Evolutionary conservation across 192 early-diverging fungal genomes (phyloP), one percentile per base, ranked within the genome.

Genomic region (Linderina pennispora): DNA sequence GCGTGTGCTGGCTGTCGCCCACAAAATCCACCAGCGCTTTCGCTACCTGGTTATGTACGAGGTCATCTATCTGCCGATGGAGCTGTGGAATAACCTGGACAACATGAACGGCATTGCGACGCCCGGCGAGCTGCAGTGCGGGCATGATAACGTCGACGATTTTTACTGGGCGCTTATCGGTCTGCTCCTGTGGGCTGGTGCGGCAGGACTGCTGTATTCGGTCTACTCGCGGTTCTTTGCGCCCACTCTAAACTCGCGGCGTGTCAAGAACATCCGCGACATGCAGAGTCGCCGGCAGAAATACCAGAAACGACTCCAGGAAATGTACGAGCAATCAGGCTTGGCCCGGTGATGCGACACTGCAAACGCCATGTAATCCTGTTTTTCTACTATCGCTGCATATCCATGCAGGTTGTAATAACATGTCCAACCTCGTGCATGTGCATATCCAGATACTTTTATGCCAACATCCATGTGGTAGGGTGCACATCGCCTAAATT

Each of bases 31-130:
- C 31, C 50, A 53, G 28, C 58, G 63, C 38, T 70, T 70, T 25
- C 66, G 66, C 18, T 48, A 58, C 1, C 46, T 70, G 21, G 56
- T 70, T 33, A 55, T 55, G 1, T 59, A 58, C 1, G 60, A 58
- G 41, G 43, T 70, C 34, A 60, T 63, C 19, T 70, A 58, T 40
- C 26, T 70, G 42, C 66, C 66, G 3, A 62, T 70, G n/a, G 66
- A 70, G 48, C 52, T 70, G 43, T 65, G 63, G 63, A 48, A 58
- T 47, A 65, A 65, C n/a, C 31, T 65, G 31, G 54, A 65, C 35
- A 65, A 65, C 23, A 36, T 65, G 25, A 65, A 60, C 37, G 37
- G 36, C 9, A 70, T 70, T 14, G 50, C 59, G 1, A 70, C 66
- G 11, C 66, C 66, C 0, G 66, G 66, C 8, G 18, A 40, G n/a